phyloP scores from a whole-genome alignment of 1,284 basidiomycete species.

The Sporisorium sorghi region DNA sequence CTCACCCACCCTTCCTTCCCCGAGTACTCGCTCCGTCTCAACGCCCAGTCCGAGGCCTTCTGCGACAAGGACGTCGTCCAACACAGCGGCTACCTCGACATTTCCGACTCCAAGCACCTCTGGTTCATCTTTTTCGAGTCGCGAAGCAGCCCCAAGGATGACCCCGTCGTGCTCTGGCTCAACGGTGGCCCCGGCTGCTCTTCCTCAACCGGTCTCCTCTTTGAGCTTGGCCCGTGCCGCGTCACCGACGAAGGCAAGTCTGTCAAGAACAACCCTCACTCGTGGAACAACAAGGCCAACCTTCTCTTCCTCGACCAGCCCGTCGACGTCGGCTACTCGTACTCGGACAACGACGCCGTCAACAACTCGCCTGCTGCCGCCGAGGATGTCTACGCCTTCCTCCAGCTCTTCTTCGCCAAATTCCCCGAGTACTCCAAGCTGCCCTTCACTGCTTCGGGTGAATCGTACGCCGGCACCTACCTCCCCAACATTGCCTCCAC shows the following conservation, averaged over 20 bases:
- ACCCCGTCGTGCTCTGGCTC: constrained; percentile 87
- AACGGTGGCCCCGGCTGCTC: constrained; percentile 80
- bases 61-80: constrained; percentile 87
- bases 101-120: constrained; percentile 84
- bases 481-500: constrained; percentile 64
- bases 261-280: constrained; percentile 79
- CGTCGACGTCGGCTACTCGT: constrained; percentile 87
- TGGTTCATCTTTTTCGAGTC: constrained; percentile 92
- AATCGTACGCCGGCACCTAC: constrained; percentile 76
- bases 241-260: constrained; percentile 78
- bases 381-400: constrained; percentile 88
- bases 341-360: constrained; percentile 79
- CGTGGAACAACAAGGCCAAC: constrained; percentile 80
- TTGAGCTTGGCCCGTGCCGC: constrained; percentile 88
- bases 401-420: constrained; percentile 81
- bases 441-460: constrained; percentile 71
- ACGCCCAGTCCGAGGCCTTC: constrained; percentile 68
- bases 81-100: constrained; percentile 85
- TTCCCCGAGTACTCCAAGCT: constrained; percentile 66
- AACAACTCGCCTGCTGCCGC: constrained; percentile 80
- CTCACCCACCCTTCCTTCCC: constrained; percentile 79
- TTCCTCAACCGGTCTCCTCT: constrained; percentile 73
- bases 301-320: constrained; percentile 83
- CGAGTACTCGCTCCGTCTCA: constrained; percentile 78
- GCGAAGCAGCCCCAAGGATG: constrained; percentile 77